Conservation (phyloP, 2,329 filamentous ascomycete species). For the Aspergillus arachidicola region DNA sequence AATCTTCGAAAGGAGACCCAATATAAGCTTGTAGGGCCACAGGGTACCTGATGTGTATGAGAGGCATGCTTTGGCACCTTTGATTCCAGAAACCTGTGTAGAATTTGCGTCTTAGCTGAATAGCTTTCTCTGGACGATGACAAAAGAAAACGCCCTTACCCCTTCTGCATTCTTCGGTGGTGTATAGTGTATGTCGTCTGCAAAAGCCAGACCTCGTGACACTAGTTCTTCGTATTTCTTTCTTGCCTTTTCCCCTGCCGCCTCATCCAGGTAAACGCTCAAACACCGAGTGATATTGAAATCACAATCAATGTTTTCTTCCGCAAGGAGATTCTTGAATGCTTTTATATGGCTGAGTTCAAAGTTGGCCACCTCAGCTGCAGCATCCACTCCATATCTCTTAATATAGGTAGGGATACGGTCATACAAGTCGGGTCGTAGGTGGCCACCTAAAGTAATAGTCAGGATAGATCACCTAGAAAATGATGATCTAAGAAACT, state of each 20-base stretch:
- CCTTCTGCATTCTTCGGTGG: slow-evolving; percentile 32
- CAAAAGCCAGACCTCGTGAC: slow-evolving; percentile 28
- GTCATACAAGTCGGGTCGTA: slow-evolving; percentile 48
- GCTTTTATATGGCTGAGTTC: slow-evolving; percentile 46
- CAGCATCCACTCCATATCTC: slow-evolving; percentile 41
- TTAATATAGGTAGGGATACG: slow-evolving; percentile 41
- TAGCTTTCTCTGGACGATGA: neutral
- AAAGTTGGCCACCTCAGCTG: slow-evolving; percentile 44
- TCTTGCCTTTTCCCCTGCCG: slow-evolving; percentile 33
- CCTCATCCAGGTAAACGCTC: slow-evolving; percentile 44
- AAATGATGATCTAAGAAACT: neutral
- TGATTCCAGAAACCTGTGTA: slow-evolving; percentile 41
- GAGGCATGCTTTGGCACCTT: slow-evolving; percentile 42
- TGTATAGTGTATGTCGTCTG: slow-evolving; percentile 34
- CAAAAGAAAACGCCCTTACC: slow-evolving; percentile 17
- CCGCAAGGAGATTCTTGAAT: slow-evolving; percentile 43
- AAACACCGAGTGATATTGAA: slow-evolving; percentile 46
- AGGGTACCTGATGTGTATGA: slow-evolving; percentile 40
- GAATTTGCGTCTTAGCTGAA: neutral
- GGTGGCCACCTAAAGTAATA: slow-evolving; percentile 37
- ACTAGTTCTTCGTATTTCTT: slow-evolving; percentile 35
- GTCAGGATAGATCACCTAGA: neutral
- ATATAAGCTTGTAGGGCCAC: slow-evolving; percentile 78
- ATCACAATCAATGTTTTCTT: slow-evolving; percentile 51
- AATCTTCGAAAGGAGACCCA: slow-evolving; percentile 67